Evolutionary conservation across 768 basidiomycete species (phyloP).

Genomic region (Plicaturopsis crispa): DNA sequence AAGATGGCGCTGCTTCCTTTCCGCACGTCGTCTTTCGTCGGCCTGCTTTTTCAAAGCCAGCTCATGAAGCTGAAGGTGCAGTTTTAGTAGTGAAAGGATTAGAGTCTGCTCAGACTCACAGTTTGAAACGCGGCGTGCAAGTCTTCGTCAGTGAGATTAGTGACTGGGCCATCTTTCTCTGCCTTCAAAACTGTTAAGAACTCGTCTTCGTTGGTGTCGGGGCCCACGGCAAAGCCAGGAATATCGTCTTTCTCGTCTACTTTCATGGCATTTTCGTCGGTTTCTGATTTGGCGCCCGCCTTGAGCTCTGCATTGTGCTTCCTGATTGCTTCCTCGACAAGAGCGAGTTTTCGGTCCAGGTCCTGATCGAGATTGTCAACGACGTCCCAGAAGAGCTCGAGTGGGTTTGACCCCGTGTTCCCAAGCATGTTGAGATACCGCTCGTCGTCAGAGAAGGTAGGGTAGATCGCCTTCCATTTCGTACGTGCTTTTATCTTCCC

Average conservation of each 20-base stretch:
- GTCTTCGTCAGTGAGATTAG: conserved; percentile 42
- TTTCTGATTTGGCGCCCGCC: too few relatives aligned
- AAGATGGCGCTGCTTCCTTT: conserved; percentile 77
- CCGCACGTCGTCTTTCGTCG: conserved; percentile 81
- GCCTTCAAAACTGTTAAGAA: conserved; percentile 51
- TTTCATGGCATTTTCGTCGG: conserved; percentile 25
- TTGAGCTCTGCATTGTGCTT: conserved; percentile 34
- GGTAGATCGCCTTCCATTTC: conserved; percentile 90
- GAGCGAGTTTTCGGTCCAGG: conserved; percentile 70
- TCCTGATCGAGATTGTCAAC: conserved; percentile 85
- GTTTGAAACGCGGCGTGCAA: conserved; percentile 52
- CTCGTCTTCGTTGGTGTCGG: conserved; percentile 61
- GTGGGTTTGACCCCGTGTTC: conserved; percentile 87
- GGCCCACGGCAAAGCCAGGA: conserved; percentile 31
- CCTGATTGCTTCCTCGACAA: conserved; percentile 56
- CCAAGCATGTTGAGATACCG: conserved; percentile 89
- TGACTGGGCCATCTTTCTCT: conserved; percentile 44
- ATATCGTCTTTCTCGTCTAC: conserved; percentile 14
- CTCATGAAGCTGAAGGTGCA: conserved; percentile 71
- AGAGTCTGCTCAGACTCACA: conserved; percentile 38
- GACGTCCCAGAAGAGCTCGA: conserved; percentile 94
- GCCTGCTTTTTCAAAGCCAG: conserved; percentile 67
- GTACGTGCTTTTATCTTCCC: conserved; percentile 72
- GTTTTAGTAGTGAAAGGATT: background rate
- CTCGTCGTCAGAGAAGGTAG: conserved; percentile 64